Conservation (phyloP, 495 filamentous ascomycete species). For the Beverwykella pulmonaria region DNA sequence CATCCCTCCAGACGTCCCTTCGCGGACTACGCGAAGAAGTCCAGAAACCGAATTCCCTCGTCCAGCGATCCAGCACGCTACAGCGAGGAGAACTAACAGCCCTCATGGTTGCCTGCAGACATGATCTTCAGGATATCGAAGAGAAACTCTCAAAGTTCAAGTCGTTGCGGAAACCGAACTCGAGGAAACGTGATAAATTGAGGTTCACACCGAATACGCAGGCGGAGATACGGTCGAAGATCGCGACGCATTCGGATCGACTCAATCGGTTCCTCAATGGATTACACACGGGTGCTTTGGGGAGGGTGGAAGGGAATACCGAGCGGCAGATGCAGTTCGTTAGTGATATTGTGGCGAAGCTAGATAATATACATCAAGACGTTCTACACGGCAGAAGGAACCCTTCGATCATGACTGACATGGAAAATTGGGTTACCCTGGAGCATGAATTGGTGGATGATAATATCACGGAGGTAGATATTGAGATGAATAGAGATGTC, state of each 20-base stretch:
- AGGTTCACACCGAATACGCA: slow-evolving; percentile 15
- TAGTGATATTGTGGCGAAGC: slow-evolving; percentile 7
- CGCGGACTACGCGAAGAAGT: slow-evolving; percentile 13
- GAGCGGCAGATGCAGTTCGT: not conserved
- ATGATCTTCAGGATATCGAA: not conserved
- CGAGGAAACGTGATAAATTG: slow-evolving; percentile 12
- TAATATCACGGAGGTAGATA: slow-evolving; percentile 24
- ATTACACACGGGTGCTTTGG: slow-evolving; percentile 13
- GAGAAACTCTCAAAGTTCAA: not conserved
- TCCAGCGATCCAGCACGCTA: slow-evolving; percentile 5
- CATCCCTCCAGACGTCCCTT: slow-evolving; percentile 4
- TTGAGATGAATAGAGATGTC: slow-evolving; percentile 15
- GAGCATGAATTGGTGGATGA: slow-evolving; percentile 26
- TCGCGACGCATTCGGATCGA: slow-evolving; percentile 2
- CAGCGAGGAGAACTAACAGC: slow-evolving; percentile 6
- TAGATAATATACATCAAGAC: slow-evolving; percentile 15
- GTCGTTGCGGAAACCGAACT: slow-evolving; percentile 6
- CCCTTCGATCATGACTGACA: slow-evolving; percentile 2
- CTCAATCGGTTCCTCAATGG: slow-evolving; percentile 18
- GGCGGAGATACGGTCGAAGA: slow-evolving; percentile 12
- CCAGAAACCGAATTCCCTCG: slow-evolving; percentile 14
- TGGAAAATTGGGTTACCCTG: slow-evolving; percentile 13
- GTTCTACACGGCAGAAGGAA: slow-evolving; percentile 14
- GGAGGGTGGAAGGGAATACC: slow-evolving; percentile 12
- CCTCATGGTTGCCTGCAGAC: not conserved